Evolutionary conservation across 78 protist genomes (phyloP).

Genomic region (Mantamonas sphyraenae): DNA sequence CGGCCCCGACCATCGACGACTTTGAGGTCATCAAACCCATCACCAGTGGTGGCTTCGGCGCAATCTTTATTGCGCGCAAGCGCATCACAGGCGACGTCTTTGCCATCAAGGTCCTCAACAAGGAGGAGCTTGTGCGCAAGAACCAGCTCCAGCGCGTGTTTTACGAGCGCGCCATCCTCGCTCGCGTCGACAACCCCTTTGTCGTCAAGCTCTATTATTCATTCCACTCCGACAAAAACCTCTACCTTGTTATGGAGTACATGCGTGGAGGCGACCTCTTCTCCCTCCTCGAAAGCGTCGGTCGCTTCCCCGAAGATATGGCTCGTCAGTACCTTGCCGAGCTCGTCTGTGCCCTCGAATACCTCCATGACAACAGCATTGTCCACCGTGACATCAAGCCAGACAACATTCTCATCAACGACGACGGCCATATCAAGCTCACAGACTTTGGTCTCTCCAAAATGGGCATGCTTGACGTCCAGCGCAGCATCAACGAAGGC

Average conservation of each 20-base stretch:
- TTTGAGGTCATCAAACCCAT: constrained; percentile 43
- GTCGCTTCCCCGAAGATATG: constrained; percentile 27
- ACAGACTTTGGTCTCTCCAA: constrained; percentile 55
- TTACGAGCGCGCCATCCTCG: constrained; percentile 75
- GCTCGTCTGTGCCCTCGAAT: constrained; percentile 63
- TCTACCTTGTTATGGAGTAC: constrained; percentile 44
- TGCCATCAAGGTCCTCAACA: constrained; percentile 43
- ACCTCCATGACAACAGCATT: constrained; percentile 64
- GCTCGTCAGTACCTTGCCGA: constrained; percentile 79
- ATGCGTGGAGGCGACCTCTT: constrained; percentile 33
- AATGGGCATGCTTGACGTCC: background rate
- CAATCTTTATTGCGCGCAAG: constrained; percentile 33
- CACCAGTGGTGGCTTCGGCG: constrained; percentile 58
- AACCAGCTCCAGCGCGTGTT: constrained; percentile 17
- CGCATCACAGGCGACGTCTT: constrained; percentile 17
- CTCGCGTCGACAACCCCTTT: constrained; percentile 47
- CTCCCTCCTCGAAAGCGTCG: background rate
- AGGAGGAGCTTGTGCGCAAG: constrained; percentile 44
- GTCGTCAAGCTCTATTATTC: constrained; percentile 73
- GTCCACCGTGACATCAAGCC: constrained; percentile 90
- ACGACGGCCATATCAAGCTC: constrained; percentile 49
- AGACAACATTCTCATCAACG: constrained; percentile 59
- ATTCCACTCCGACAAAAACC: constrained; percentile 24
- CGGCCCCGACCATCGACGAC: constrained; percentile 18
- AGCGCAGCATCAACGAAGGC: no score